Percentiles rank a stretch among this genome's conserved stretches.
Evolutionary conservation across 1,284 basidiomycete species (phyloP).

Genomic region (Leccinum angustisporum): DNA sequence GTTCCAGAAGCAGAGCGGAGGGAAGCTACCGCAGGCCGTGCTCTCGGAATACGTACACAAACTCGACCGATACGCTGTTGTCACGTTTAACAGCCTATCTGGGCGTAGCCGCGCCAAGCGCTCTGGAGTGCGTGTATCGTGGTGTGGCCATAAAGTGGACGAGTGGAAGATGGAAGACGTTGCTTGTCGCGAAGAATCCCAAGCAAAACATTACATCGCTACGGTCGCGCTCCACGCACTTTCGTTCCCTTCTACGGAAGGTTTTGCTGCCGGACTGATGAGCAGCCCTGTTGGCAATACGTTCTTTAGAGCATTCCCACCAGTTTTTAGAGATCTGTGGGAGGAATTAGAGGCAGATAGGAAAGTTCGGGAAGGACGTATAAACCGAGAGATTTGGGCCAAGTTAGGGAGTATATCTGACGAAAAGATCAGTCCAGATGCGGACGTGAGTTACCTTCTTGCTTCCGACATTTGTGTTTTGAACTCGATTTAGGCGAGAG

Average conservation of each 20-base stretch:
- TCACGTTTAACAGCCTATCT: conserved; percentile 67
- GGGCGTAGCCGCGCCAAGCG: conserved; percentile 70
- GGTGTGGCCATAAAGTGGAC: conserved; percentile 62
- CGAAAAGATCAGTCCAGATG: conserved; percentile 46
- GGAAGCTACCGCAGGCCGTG: conserved; percentile 69
- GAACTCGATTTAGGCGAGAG: conserved; percentile 28
- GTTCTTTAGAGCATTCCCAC: conserved; percentile 75
- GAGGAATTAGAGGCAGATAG: conserved; percentile 79
- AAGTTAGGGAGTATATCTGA: conserved; percentile 65
- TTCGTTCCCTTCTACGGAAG: conserved; percentile 58
- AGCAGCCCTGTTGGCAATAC: conserved; percentile 47
- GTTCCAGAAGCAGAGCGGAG: conserved; percentile 79
- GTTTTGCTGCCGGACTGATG: conserved; percentile 55
- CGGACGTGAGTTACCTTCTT: conserved; percentile 41
- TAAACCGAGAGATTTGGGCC: conserved; percentile 72
- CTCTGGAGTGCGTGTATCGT: conserved; percentile 68
- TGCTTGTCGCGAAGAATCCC: conserved; percentile 74
- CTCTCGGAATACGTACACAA: conserved; percentile 68
- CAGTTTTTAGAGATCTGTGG: conserved; percentile 89
- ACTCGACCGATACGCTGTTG: conserved; percentile 71
- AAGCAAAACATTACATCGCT: conserved; percentile 92
- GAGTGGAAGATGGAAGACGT: conserved; percentile 85
- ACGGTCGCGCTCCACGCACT: conserved; percentile 83
- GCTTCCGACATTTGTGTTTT: background rate
- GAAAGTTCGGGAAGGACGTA: conserved; percentile 60